A percentile compares a stretch with the other conserved stretches of the same genome.
Conservation (phyloP, 805 yeast species). For the Clavispora carvajalis region DNA sequence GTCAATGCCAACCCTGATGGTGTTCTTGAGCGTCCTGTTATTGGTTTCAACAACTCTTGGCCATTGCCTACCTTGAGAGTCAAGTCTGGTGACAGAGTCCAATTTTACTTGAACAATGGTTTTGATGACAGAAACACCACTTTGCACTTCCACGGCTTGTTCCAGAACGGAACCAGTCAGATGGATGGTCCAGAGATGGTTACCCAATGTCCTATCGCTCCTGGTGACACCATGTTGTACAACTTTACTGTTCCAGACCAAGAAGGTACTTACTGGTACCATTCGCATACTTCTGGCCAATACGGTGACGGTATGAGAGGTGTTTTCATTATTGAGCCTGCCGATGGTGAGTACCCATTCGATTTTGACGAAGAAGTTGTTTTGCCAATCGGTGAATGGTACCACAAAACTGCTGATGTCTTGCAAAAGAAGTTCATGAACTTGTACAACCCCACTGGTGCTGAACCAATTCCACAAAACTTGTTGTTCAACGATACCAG, state of each 20-base stretch:
- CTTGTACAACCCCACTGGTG: constrained; percentile 90
- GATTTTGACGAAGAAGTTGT: constrained; percentile 77
- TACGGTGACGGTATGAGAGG: constrained; percentile 93
- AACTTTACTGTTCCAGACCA: constrained; percentile 84
- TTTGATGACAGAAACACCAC: constrained; percentile 61
- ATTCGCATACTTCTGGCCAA: constrained; percentile 86
- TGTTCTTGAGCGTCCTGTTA: constrained; percentile 45
- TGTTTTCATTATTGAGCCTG: constrained; percentile 58
- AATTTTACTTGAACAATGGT: constrained; percentile 71
- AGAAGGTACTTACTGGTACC: constrained; percentile 95
- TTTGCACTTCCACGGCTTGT: constrained; percentile 92
- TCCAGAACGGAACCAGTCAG: constrained; percentile 65
- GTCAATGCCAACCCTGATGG: constrained; percentile 70
- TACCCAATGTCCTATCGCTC: constrained; percentile 89
- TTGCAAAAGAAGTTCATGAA: constrained; percentile 56
- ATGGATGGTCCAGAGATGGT: constrained; percentile 92
- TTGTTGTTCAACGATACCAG: constrained; percentile 76
- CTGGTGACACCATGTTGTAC: constrained; percentile 68
- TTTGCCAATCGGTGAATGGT: constrained; percentile 80
- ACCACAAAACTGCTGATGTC: constrained; percentile 56
- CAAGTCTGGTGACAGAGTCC: constrained; percentile 72
- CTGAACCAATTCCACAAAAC: constrained; percentile 91
- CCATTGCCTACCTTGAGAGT: constrained; percentile 87
- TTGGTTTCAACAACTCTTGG: constrained; percentile 67
- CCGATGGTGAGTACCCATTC: constrained; percentile 51